Evolutionary conservation across 768 basidiomycete genomes (phyloP).

Genomic region (Clitopilus passeckerianus): DNA sequence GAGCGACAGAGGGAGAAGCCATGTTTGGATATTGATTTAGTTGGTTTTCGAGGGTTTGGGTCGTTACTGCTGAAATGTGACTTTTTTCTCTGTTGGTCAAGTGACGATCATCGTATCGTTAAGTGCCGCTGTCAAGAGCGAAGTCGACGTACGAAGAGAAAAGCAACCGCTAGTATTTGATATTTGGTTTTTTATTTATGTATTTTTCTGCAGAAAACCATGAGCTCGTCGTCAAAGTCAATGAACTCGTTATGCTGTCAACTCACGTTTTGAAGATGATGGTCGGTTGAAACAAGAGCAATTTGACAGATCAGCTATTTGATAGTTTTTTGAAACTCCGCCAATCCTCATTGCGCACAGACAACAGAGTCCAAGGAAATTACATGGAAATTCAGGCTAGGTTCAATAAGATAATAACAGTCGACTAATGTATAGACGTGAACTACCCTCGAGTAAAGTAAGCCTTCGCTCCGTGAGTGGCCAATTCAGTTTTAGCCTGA

Average conservation of each 20-base stretch:
- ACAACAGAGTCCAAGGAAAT: constrained; percentile 8
- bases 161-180: constrained; percentile 70
- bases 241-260: constrained; percentile 1
- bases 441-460: constrained; percentile 80
- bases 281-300: constrained; percentile 54
- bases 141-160: constrained; percentile 62
- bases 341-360: background rate
- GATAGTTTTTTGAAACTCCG: constrained; percentile 39
- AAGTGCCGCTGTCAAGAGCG: constrained; percentile 8
- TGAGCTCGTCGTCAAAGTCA: constrained; percentile 3
- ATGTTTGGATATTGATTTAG: constrained; percentile 30
- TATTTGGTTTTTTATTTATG: constrained; percentile 61
- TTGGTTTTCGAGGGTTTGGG: constrained; percentile 43
- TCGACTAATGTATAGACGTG: constrained; percentile 4
- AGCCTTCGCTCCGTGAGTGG: constrained; percentile 79
- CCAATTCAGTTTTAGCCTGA: constrained; percentile 84
- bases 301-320: constrained; percentile 22
- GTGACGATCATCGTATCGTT: constrained; percentile 11
- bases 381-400: background rate
- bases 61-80: constrained; percentile 89
- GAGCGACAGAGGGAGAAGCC: constrained; percentile 53
- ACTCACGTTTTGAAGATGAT: constrained; percentile 54
- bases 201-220: constrained; percentile 48
- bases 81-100: constrained; percentile 61
- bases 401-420: background rate